Evolutionary conservation across 208 protist species (phyloP), one percentile per base, ranked within the genome.

Genomic region (Leptomonas seymouri): DNA sequence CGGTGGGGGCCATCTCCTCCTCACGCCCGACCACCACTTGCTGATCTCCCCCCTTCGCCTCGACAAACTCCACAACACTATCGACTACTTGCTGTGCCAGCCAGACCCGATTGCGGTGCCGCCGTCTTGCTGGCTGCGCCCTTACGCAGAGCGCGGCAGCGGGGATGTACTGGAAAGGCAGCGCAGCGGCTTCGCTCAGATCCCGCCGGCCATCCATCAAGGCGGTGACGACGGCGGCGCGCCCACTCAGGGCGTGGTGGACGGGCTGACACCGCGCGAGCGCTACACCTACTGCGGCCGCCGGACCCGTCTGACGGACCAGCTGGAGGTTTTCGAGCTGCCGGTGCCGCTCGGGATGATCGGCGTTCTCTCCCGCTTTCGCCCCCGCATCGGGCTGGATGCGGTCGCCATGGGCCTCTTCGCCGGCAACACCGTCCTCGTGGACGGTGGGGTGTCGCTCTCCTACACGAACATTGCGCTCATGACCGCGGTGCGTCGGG

Each of bases 291-390:
- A 18, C 41, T 16, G 42, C 28, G 69, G 69, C 21, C 61, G 69
- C 18, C 68, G 76, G 44, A 73, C 48, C 15, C 67, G 59, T 12
- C 67, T 50, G 30, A 72, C 61, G 15, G 74, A 58, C 31, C 56
- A 55, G 28, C 50, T 69, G 45, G 64, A 76, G 57, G 85, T 87
- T 20, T 76, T 55, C 36, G 79, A 81, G 65, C 59, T 87, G 21
- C 67, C 78, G 21, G 85, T 90, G 27, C 79, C 81, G 23, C 66
- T 90, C 31, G 85, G 85, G 20, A 66, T 85, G 57, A 71, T 90
- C 25, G 85, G 79, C 30, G 73, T 87, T 23, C 73, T 90, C 46
- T 86, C 84, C 3, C 78, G 84, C 50, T 87, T 81, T 59, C 81
- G 81, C 27, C 74, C 81, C 1, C 80, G 84, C 45, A 82, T 87